Evolutionary conservation across 371 early-diverging fungal genomes (phyloP).

Genomic region (Fennellomyces sp.): DNA sequence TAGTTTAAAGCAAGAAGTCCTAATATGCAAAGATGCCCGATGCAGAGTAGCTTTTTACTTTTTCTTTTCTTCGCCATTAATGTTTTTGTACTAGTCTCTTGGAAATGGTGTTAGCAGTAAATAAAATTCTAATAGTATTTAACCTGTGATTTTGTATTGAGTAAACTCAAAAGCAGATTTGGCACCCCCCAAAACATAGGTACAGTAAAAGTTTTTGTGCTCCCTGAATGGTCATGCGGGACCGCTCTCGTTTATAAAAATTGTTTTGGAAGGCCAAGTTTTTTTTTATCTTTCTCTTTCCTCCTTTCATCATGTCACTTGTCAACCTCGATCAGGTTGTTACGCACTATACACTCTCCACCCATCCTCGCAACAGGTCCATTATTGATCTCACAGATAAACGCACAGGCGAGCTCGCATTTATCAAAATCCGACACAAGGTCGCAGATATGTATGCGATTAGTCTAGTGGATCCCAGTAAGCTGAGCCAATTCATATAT

Average conservation of each 20-base stretch:
- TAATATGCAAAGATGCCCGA: no score
- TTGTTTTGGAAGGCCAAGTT: background rate
- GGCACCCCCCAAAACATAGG: no score
- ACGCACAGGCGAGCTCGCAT: constrained; percentile 32
- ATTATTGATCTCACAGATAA: constrained; percentile 44
- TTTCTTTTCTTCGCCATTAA: no score
- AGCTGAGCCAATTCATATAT: background rate
- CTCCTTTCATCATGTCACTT: background rate
- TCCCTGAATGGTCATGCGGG: no score
- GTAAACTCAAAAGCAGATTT: no score
- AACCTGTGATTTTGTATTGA: no score
- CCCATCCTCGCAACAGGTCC: constrained; percentile 40
- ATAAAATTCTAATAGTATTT: no score
- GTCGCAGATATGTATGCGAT: constrained; percentile 45
- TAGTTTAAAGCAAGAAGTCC: no score
- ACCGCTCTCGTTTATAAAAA: background rate
- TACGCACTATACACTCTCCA: constrained; percentile 35
- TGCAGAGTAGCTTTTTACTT: no score
- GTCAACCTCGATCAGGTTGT: constrained; percentile 26
- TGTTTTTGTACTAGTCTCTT: no score
- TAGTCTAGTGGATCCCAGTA: constrained; percentile 44
- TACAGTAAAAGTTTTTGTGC: no score
- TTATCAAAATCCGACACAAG: constrained; percentile 47
- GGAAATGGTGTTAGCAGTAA: no score
- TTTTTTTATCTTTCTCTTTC: constrained; percentile 2